Conservation (phyloP, 2,329 filamentous ascomycete genomes). For the Pseudogymnoascus sp. region DNA sequence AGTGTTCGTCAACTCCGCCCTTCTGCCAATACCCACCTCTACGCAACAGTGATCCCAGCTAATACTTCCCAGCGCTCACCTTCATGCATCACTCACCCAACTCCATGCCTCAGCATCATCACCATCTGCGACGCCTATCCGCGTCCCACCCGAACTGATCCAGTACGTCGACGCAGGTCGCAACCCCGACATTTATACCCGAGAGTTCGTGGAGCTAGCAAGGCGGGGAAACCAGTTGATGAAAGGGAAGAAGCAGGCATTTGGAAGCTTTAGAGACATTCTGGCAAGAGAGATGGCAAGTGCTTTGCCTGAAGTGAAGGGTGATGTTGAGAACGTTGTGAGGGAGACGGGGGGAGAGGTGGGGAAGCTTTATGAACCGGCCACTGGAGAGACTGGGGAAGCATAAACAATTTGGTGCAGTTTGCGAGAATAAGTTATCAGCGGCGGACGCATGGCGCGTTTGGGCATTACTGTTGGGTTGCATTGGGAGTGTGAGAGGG, state of each 20-base stretch:
- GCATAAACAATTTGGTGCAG: background rate
- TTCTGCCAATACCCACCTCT: slow-evolving; percentile 7
- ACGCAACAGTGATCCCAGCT: background rate
- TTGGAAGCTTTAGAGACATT: slow-evolving; percentile 53
- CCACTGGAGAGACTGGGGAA: background rate
- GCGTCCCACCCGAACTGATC: slow-evolving; percentile 55
- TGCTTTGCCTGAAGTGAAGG: slow-evolving; percentile 26
- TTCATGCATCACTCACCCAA: slow-evolving; percentile 34
- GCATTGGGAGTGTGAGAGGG: background rate
- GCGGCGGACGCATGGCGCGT: background rate
- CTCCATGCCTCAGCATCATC: slow-evolving; percentile 37
- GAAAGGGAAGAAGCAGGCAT: slow-evolving; percentile 57
- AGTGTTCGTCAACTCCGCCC: slow-evolving; percentile 34
- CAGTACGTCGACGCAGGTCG: slow-evolving; percentile 64
- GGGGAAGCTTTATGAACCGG: background rate
- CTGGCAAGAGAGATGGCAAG: slow-evolving; percentile 39
- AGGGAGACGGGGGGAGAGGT: slow-evolving; percentile 21
- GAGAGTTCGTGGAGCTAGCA: slow-evolving; percentile 65
- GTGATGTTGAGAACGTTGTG: slow-evolving; percentile 25
- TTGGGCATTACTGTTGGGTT: slow-evolving; percentile 2
- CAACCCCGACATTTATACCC: slow-evolving; percentile 68
- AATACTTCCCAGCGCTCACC: slow-evolving; percentile 32
- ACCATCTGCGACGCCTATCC: slow-evolving; percentile 33
- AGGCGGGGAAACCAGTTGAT: slow-evolving; percentile 59
- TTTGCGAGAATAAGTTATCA: background rate